A percentile compares a stretch with the other conserved stretches of the same genome.
phyloP scores from a whole-genome alignment of 1,139 yeast genomes.

The Pneumocystis wakefieldiae region DNA sequence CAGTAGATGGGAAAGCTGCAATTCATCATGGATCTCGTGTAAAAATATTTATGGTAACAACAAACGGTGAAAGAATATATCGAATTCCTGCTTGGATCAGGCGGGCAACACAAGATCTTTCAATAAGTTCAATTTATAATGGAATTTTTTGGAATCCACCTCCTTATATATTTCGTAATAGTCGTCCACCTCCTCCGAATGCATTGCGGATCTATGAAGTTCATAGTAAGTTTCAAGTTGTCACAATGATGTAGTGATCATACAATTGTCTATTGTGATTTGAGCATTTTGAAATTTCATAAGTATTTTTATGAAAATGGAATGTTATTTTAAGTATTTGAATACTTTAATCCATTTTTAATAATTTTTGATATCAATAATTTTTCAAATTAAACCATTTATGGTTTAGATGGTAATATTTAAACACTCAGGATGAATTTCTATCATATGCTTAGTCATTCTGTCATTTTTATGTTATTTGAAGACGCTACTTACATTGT shows the following conservation, averaged over 20 bases:
- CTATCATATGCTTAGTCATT: not conserved
- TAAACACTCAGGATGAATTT: no score
- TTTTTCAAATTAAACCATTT: no score
- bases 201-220: slow-evolving; percentile 84
- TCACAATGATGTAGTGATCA: not conserved
- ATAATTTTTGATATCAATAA: no score
- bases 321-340: no score
- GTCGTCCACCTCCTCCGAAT: slow-evolving; percentile 37
- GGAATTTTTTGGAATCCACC: slow-evolving; percentile 86
- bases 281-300: no score
- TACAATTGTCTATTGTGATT: not conserved
- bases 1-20: slow-evolving; percentile 40
- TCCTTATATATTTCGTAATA: slow-evolving; percentile 45
- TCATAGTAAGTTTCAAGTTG: slow-evolving; percentile 30
- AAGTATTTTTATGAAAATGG: no score
- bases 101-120: slow-evolving; percentile 56
- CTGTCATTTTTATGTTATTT: not conserved
- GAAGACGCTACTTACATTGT: not conserved
- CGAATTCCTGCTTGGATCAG: slow-evolving; percentile 82
- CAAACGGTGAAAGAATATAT: slow-evolving; percentile 49
- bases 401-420: no score
- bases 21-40: slow-evolving; percentile 71
- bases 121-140: slow-evolving; percentile 48
- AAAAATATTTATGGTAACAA: slow-evolving; percentile 26
- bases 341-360: no score